Evolutionary conservation across 2,329 filamentous ascomycete genomes (phyloP), one percentile per base, ranked within the genome.

Genomic region (Ophioceras dolichostomum): DNA sequence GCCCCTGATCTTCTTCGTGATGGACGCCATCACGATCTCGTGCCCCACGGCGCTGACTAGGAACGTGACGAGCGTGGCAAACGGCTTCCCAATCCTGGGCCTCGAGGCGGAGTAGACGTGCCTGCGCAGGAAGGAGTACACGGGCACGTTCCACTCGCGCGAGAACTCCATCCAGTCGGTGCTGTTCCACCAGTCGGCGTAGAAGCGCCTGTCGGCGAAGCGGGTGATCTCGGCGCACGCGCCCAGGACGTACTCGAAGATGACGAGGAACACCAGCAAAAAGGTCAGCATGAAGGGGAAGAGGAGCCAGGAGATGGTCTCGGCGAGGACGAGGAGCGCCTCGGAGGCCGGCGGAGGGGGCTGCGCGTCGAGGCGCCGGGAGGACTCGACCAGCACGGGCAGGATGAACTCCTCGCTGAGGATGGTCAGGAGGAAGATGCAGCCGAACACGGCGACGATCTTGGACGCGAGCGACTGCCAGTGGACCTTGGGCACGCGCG

Each of bases 281-380:
- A 96, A 93, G 4, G 81, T 94, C 43, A 96, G 71, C 85, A 95
- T 95, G 59, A 96, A 98, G 3, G 91, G 91, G 60, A 95, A 96
- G 17, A 98, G 72, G 14, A 98, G 75, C 67, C 84, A 79, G 40
- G 83, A 89, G 53, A 94, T 88, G 12, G 83, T 87, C 65, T 96
- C 91, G 20, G 83, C 76, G 18, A 98, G 70, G 46, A 95, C 78
- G 41, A 98, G 73, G 3, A 76, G 67, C 39, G 74, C 76, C 44
- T 96, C 91, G 2, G 70, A 61, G 20, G 65, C 53, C 29, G 67
- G 52, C 36, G 7, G 41, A 39, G 26, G 44, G 44, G n/a, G 49
- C 39, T 12, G 22, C 22, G 8, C 22, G 22, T 26, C 8, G 36
- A 80, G 67, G 6, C 70, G 67, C 9, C 47, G 40, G 0, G 63